Evolutionary conservation across 2,329 filamentous ascomycete genomes (phyloP), one percentile per base, ranked within the genome.

Genomic region (Gnomoniopsis sp.): DNA sequence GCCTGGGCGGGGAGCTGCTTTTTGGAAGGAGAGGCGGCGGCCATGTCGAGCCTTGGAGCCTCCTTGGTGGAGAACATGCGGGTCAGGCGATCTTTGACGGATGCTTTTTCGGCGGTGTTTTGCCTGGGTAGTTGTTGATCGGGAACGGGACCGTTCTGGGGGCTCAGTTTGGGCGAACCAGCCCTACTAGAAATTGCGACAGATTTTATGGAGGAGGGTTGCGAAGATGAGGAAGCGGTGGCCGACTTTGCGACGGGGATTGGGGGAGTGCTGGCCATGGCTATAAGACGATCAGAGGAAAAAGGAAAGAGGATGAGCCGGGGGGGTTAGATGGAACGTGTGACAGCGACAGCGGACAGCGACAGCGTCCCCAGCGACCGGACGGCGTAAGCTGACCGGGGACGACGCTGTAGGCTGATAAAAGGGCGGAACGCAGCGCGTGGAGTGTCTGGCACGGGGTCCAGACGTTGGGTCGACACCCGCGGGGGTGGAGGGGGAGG

Each of bases 21-120:
- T 49, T 57, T 62, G 33, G 51, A 46, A 23, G 63, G 61, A 14
- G 57, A 41, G 38, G 53, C 57, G 22, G 47, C 44, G 26, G 47
- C 43, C 41, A 47, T 44, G 30, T 60, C 58, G 38, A 72, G 69
- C 57, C 71, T 73, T 44, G 70, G 65, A 21, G 75, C 68, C 55
- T 86, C 84, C 68, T 82, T 85, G 64, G 77, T 79, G 55, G 80
- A 85, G 72, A 88, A 88, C 80, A 88, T 88, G 75, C 85, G 81
- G 44, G 84, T 83, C 58, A 88, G 70, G 49, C 84, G 81, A 68
- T 86, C 84, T 69, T 87, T 88, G 72, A 88, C 84, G 15, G 83
- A 85, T 2, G 79, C 70, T 70, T 83, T 86, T 66, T 86, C 83
- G 30, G 26, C 43, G 43, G 43, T 15, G 58, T 73, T 65, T 56